A percentile compares a stretch with the other conserved stretches of the same genome.
phyloP scores from a whole-genome alignment of 1,284 basidiomycete genomes.

The Tilletiaria anomala region DNA sequence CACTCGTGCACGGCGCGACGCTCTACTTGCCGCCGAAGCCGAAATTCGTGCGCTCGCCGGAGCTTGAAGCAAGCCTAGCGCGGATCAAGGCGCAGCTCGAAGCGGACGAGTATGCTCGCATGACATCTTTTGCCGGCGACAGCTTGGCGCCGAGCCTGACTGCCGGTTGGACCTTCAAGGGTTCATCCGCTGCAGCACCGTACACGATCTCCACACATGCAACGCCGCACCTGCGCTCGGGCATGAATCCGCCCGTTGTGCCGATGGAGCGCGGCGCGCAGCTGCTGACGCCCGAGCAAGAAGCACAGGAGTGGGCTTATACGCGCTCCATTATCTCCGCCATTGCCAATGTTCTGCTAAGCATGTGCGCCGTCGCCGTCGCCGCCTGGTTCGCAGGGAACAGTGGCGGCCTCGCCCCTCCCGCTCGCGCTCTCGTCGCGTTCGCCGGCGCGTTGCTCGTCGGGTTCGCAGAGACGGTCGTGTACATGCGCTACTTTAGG shows the following conservation, averaged over 20 bases:
- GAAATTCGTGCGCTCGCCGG: neutral
- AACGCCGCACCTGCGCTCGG: neutral
- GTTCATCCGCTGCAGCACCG: no score
- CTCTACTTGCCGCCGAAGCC: neutral
- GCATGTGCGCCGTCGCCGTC: conserved; percentile 10
- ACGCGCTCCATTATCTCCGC: conserved; percentile 8
- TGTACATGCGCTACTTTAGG: conserved; percentile 9
- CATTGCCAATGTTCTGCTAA: conserved; percentile 7
- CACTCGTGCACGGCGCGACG: neutral
- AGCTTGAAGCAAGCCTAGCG: neutral
- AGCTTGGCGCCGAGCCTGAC: no score
- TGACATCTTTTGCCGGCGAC: no score
- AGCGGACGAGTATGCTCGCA: no score
- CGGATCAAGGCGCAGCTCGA: neutral
- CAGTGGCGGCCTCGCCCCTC: neutral
- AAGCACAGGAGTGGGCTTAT: conserved; percentile 9
- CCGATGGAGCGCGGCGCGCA: neutral
- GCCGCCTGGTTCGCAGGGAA: conserved; percentile 12
- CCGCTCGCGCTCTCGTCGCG: conserved; percentile 3
- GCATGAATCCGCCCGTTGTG: neutral
- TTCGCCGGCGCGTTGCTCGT: conserved; percentile 3
- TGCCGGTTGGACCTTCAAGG: no score
- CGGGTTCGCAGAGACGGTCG: conserved; percentile 6
- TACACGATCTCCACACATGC: no score
- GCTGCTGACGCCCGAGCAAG: conserved; percentile 2